Conservation (phyloP, 768 basidiomycete species). For the Phaeotremella skinneri region DNA sequence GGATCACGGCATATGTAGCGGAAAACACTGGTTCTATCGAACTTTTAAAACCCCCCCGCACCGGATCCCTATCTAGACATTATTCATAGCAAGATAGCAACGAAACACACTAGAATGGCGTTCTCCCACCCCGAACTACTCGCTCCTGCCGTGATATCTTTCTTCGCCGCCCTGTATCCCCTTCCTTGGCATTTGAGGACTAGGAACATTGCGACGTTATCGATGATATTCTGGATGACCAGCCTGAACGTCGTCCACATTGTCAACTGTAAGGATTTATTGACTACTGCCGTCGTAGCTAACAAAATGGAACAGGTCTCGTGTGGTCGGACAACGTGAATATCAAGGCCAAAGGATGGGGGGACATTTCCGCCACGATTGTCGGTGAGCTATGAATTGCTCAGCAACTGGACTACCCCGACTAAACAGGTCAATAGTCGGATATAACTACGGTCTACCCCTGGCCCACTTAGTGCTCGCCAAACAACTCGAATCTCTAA, state of each 20-base stretch:
- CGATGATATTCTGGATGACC: constrained; percentile 50
- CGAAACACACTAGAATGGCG: constrained; percentile 30
- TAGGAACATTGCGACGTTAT: constrained; percentile 43
- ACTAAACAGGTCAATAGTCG: constrained; percentile 33
- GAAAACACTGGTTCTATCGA: too few relatives aligned
- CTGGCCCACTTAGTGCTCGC: constrained; percentile 47
- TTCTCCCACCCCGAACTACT: constrained; percentile 35
- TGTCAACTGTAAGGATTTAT: constrained; percentile 39
- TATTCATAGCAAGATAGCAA: too few relatives aligned
- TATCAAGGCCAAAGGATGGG: constrained; percentile 37
- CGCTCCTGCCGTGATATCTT: constrained; percentile 34
- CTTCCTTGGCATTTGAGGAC: constrained; percentile 49
- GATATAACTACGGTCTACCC: constrained; percentile 49
- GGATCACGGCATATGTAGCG: too few relatives aligned
- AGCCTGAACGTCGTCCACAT: constrained; percentile 37
- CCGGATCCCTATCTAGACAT: too few relatives aligned
- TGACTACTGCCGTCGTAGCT: neutral
- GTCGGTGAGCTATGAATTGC: constrained; percentile 20
- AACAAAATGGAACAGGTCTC: constrained; percentile 24
- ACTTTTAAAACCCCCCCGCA: too few relatives aligned
- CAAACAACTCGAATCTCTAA: constrained; percentile 45
- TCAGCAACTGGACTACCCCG: neutral
- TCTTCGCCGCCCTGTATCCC: constrained; percentile 40
- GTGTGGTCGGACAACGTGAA: constrained; percentile 38
- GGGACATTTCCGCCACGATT: constrained; percentile 36